phyloP scores from a whole-genome alignment of 31 red algal species.

The Endocladia muricata region DNA sequence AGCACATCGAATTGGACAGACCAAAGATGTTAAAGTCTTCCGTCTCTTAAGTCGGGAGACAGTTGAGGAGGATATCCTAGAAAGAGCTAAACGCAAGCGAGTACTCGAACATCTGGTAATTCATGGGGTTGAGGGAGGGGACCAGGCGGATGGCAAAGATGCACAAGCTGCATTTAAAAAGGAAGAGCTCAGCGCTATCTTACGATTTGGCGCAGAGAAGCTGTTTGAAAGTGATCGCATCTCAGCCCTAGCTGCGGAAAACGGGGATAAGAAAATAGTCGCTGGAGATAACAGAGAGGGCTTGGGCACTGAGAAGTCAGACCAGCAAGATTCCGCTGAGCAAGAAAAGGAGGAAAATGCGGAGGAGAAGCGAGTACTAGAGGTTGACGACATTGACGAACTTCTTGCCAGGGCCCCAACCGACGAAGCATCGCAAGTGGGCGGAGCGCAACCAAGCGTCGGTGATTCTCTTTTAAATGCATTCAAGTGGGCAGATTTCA shows the following conservation, averaged over 20 bases:
- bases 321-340: not conserved
- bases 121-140: conserved; percentile 84
- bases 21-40: conserved; percentile 85
- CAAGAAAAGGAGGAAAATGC: conserved; percentile 64
- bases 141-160: conserved; percentile 74
- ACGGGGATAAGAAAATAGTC: conserved; percentile 23
- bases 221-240: conserved; percentile 64
- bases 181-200: conserved; percentile 86
- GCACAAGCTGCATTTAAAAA: conserved; percentile 77
- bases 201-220: conserved; percentile 94
- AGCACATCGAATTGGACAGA: conserved; percentile 96
- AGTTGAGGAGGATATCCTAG: conserved; percentile 90
- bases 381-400: conserved; percentile 88
- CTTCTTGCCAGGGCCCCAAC: conserved; percentile 66
- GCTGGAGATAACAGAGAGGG: conserved; percentile 24
- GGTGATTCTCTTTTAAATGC: conserved; percentile 92
- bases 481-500: conserved; percentile 96
- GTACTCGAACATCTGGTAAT: conserved; percentile 91
- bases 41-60: conserved; percentile 81
- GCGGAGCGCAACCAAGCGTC: conserved; percentile 58
- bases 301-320: conserved; percentile 10
- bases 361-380: conserved; percentile 61
- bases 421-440: conserved; percentile 64
- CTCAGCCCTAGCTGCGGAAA: not conserved
- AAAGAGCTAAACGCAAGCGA: conserved; percentile 89